Evolutionary conservation across 78 protist genomes (phyloP).

Genomic region (Dictyostelium purpureum): DNA sequence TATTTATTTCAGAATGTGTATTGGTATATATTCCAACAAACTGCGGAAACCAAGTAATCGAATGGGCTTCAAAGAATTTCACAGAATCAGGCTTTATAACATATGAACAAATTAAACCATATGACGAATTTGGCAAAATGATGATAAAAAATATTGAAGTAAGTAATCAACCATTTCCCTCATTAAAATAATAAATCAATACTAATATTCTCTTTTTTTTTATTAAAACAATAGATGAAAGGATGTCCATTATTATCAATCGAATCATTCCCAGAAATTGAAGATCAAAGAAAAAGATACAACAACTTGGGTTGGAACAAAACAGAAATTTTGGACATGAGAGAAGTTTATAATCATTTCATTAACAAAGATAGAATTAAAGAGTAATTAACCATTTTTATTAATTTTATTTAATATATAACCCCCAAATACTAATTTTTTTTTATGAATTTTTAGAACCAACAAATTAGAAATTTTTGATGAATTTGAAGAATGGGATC

Average conservation of each 20-base stretch:
- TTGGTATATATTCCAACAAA: constrained; percentile 58
- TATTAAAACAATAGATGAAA: not conserved
- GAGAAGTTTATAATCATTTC: constrained; percentile 63
- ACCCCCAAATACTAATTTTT: not conserved
- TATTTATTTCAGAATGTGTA: constrained; percentile 75
- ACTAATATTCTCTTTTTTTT: not conserved
- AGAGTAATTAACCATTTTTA: constrained; percentile 67
- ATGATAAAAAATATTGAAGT: constrained; percentile 80
- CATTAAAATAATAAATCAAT: not conserved
- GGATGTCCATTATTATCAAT: constrained; percentile 79
- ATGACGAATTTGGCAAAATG: constrained; percentile 80
- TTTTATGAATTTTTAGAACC: not conserved
- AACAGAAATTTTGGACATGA: constrained; percentile 63
- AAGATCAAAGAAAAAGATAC: constrained; percentile 64
- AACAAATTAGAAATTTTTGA: constrained; percentile 77
- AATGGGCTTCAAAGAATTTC: constrained; percentile 54
- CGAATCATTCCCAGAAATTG: constrained; percentile 56
- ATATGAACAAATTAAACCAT: constrained; percentile 81
- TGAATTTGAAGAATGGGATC: constrained; percentile 81
- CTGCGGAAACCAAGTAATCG: constrained; percentile 30
- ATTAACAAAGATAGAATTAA: constrained; percentile 38
- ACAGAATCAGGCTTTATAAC: constrained; percentile 51
- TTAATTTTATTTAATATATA: no score
- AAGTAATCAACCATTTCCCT: not conserved
- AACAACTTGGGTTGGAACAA: constrained; percentile 44